A percentile compares a stretch with the other conserved stretches of the same genome.
Conservation (phyloP, 2,329 filamentous ascomycete genomes). For the Chaetomium sp. region DNA sequence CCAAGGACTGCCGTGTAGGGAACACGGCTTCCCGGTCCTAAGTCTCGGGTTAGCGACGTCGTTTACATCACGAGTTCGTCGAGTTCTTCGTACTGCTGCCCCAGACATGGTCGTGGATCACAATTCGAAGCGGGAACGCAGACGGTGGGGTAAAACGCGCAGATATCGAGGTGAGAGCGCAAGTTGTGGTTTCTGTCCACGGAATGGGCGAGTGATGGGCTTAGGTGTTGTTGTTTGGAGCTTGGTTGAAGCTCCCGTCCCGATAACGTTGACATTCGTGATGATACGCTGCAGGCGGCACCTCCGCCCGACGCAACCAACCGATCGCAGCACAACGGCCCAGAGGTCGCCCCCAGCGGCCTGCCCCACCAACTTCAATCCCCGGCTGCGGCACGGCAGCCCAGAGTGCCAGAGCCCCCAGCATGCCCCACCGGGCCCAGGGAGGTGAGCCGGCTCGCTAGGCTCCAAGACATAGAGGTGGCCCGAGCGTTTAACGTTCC, state of each 20-base stretch:
- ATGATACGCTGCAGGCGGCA: slow-evolving; percentile 1
- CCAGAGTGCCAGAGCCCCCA: too few relatives aligned
- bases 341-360: not conserved
- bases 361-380: slow-evolving; percentile 5
- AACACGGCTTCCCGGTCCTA: slow-evolving; percentile 95
- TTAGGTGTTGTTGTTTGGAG: not conserved
- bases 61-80: too few relatives aligned
- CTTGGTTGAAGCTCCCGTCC: slow-evolving; percentile 13
- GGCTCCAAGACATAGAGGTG: not conserved
- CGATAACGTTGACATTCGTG: slow-evolving; percentile 13
- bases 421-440: too few relatives aligned
- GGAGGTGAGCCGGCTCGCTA: too few relatives aligned
- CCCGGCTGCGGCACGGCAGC: not conserved
- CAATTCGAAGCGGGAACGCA: not conserved
- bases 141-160: not conserved
- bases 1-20: slow-evolving; percentile 92
- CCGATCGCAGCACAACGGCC: not conserved
- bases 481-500: slow-evolving; percentile 10
- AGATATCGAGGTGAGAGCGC: not conserved
- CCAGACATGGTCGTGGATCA: slow-evolving; percentile 32
- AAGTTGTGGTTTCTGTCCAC: not conserved
- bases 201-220: not conserved
- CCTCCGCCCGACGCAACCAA: not conserved
- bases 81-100: slow-evolving; percentile 30
- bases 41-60: slow-evolving; percentile 8